A percentile compares a stretch with the other conserved stretches of the same genome.
phyloP scores from a whole-genome alignment of 1,284 basidiomycete genomes.

The Ustilago sp. region DNA sequence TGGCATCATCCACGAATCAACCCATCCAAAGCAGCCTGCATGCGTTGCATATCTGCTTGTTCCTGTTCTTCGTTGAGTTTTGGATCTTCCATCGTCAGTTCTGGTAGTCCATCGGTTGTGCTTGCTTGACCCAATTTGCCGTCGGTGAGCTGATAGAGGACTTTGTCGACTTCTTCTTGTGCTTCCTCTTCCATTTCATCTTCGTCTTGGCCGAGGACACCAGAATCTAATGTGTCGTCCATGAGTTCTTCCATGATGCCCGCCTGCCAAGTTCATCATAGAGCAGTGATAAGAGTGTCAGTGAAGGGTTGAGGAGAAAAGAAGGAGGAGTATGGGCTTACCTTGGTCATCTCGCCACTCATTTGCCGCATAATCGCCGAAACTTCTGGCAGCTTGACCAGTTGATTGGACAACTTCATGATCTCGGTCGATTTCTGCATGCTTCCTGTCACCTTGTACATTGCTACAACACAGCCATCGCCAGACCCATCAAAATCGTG shows the following conservation, averaged over 20 bases:
- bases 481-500: background rate
- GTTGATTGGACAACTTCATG: slow-evolving; percentile 94
- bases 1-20: slow-evolving; percentile 56
- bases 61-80: slow-evolving; percentile 51
- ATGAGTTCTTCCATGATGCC: slow-evolving; percentile 72
- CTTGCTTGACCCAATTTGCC: slow-evolving; percentile 76
- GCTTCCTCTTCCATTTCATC: slow-evolving; percentile 97
- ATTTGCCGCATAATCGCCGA: slow-evolving; percentile 94
- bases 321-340: slow-evolving; percentile 1
- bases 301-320: background rate
- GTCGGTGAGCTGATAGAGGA: slow-evolving; percentile 93
- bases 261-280: slow-evolving; percentile 43
- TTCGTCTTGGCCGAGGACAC: slow-evolving; percentile 76
- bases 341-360: slow-evolving; percentile 98
- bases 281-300: background rate
- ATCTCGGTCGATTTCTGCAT: slow-evolving; percentile 98
- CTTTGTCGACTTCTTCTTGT: slow-evolving; percentile 95
- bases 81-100: slow-evolving; percentile 49
- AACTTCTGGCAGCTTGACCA: slow-evolving; percentile 92
- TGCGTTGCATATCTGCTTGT: slow-evolving; percentile 61
- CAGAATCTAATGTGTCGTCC: slow-evolving; percentile 71
- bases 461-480: slow-evolving; percentile 75
- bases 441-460: slow-evolving; percentile 95
- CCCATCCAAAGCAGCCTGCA: slow-evolving; percentile 67
- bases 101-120: slow-evolving; percentile 57